Evolutionary conservation across 2,329 filamentous ascomycete species (phyloP).

Genomic region (Pseudogymnoascus sp.): DNA sequence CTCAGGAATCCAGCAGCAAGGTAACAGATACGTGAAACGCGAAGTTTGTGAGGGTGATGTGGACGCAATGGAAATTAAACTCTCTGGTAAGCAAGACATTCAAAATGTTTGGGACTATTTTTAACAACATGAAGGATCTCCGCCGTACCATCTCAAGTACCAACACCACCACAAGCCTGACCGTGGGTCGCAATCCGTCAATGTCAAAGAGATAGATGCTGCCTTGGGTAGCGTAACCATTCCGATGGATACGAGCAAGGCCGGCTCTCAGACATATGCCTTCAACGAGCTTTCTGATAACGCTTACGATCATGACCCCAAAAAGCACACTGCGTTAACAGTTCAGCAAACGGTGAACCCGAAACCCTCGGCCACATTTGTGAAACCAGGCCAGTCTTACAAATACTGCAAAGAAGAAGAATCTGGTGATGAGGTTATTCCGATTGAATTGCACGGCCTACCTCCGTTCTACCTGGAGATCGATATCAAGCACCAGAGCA

Average conservation of each 20-base stretch:
- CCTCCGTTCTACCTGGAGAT: constrained; percentile 88
- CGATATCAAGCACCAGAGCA: constrained; percentile 86
- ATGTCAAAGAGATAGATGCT: constrained; percentile 67
- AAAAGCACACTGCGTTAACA: constrained; percentile 58
- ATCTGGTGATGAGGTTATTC: constrained; percentile 77
- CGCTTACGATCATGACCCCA: constrained; percentile 71
- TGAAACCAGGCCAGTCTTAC: constrained; percentile 84
- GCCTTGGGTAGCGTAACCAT: constrained; percentile 71
- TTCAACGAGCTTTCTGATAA: constrained; percentile 79
- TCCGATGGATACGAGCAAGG: constrained; percentile 75
- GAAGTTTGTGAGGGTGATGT: constrained; percentile 93
- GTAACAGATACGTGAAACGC: constrained; percentile 60
- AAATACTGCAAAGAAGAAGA: constrained; percentile 89
- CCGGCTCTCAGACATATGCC: constrained; percentile 79
- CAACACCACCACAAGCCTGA: constrained; percentile 67
- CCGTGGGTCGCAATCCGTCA: constrained; percentile 58
- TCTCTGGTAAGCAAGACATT: constrained; percentile 56
- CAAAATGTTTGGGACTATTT: background rate
- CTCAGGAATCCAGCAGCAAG: constrained; percentile 51
- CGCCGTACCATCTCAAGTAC: constrained; percentile 80
- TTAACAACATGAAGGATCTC: constrained; percentile 49
- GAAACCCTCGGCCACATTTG: constrained; percentile 74
- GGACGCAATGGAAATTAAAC: constrained; percentile 74
- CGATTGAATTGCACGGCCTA: constrained; percentile 73
- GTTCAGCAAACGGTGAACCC: constrained; percentile 80